phyloP scores from a whole-genome alignment of 169 alveolate genomes.

The Plasmodium gaboni region DNA sequence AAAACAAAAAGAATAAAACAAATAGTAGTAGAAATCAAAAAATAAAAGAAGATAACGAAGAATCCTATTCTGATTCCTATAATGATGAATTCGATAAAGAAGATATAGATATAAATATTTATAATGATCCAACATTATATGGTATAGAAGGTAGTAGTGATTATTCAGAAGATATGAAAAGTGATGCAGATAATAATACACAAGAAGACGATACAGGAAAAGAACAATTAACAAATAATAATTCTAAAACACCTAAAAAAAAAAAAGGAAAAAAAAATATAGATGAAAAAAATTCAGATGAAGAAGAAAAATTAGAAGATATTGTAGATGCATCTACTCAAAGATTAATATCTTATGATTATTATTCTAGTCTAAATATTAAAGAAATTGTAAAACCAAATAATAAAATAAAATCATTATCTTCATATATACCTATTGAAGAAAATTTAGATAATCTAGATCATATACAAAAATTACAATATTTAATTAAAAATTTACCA shows the following conservation, averaged over 20 bases:
- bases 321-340: constrained; percentile 44
- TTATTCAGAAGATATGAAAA: constrained; percentile 67
- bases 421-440: constrained; percentile 50
- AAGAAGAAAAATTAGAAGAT: constrained; percentile 63
- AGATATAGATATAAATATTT: constrained; percentile 43
- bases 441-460: constrained; percentile 56
- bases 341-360: constrained; percentile 66
- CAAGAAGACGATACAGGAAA: constrained; percentile 45
- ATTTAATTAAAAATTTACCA: constrained; percentile 46
- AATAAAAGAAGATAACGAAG: constrained; percentile 1
- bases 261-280: constrained; percentile 27
- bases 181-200: constrained; percentile 33
- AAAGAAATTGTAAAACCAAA: constrained; percentile 55
- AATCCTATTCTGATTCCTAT: constrained; percentile 7
- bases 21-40: background rate
- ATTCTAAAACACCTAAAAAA: background rate
- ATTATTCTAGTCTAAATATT: constrained; percentile 59
- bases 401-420: constrained; percentile 57
- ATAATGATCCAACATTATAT: constrained; percentile 53
- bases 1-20: background rate
- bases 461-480: constrained; percentile 59
- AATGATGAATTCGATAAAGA: constrained; percentile 42
- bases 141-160: constrained; percentile 76
- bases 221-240: constrained; percentile 1
- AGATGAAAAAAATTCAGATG: constrained; percentile 1